These are phyloP conservation scores for Botryobasidium botryosum DNA, from an alignment of 768 basidiomycete genomes.

Conservation along the genomic window DNA sequence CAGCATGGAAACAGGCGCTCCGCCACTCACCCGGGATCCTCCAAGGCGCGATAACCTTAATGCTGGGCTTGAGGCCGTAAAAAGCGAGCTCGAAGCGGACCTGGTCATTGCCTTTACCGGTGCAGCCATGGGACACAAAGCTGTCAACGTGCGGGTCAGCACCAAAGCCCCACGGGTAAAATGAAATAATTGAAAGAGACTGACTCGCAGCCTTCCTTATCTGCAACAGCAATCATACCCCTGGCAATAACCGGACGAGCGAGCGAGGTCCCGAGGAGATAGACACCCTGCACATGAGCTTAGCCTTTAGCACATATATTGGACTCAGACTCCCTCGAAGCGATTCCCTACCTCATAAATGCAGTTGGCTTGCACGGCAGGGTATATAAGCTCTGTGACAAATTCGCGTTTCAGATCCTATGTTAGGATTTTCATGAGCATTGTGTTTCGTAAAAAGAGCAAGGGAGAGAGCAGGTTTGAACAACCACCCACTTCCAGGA, in stretches of 20 bases:
- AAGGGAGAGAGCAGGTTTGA: too few species aligned
- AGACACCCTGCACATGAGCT: conserved; percentile 49
- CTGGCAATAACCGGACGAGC: conserved; percentile 98
- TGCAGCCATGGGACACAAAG: conserved; percentile 96
- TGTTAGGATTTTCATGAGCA: neutral
- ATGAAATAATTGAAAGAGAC: conserved; percentile 17
- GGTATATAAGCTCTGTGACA: conserved; percentile 90
- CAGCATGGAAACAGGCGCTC: neutral
- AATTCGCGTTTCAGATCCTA: conserved; percentile 93
- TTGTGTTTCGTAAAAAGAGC: neutral
- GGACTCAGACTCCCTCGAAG: neutral
- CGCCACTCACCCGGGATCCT: conserved; percentile 66
- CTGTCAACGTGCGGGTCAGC: conserved; percentile 25
- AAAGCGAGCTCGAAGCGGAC: conserved; percentile 98
- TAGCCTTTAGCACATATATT: neutral
- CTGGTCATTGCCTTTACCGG: conserved; percentile 99
- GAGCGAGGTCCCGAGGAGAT: conserved; percentile 93
- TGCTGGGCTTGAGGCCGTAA: conserved; percentile 94
- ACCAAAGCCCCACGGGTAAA: neutral
- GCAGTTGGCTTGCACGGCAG: conserved; percentile 94
- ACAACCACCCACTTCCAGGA: conserved; percentile 52
- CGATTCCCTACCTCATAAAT: conserved; percentile 71
- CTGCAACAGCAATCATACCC: conserved; percentile 92
- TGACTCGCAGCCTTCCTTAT: conserved; percentile 87
- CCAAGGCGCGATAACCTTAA: conserved; percentile 99